phyloP scores from a whole-genome alignment of 2,329 filamentous ascomycete genomes.

The Neophaeococcomyces mojaviensis region DNA sequence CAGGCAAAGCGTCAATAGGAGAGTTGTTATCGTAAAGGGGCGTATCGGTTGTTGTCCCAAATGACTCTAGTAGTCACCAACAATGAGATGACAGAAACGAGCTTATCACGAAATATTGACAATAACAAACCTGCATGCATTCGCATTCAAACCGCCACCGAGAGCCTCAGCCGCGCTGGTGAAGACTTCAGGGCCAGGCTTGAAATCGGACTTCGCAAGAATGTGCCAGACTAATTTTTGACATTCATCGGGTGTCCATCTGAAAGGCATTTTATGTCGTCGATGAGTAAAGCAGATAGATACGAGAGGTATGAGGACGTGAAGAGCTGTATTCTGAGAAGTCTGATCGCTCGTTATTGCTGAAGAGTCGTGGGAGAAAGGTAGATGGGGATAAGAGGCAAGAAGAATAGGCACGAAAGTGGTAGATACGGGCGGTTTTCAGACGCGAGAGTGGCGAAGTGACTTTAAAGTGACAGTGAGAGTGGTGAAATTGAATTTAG shows the following conservation, averaged over 20 bases:
- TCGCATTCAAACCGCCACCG: slow-evolving; percentile 16
- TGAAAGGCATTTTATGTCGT: slow-evolving; percentile 16
- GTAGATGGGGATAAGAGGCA: not conserved
- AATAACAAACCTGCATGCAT: slow-evolving; percentile 17
- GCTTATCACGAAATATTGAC: too few relatives aligned
- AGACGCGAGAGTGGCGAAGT: not conserved
- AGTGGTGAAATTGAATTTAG: not conserved
- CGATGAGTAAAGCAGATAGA: not conserved
- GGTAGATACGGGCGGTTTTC: not conserved
- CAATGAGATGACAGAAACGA: too few relatives aligned
- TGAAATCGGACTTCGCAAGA: slow-evolving; percentile 11
- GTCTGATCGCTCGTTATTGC: not conserved
- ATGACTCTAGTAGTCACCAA: too few relatives aligned
- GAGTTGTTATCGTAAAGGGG: too few relatives aligned
- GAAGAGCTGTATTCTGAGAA: not conserved
- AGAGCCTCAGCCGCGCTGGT: slow-evolving; percentile 15
- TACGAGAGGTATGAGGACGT: not conserved
- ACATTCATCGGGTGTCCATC: slow-evolving; percentile 17
- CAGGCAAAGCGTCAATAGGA: too few relatives aligned
- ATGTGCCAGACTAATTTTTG: slow-evolving; percentile 16
- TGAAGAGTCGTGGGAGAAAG: not conserved
- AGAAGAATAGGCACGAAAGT: not conserved
- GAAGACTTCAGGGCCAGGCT: not conserved
- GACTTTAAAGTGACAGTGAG: not conserved
- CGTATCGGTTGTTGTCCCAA: too few relatives aligned